Evolutionary conservation across 1,284 basidiomycete genomes (phyloP).

Genomic region (Leccinum angustisporum): DNA sequence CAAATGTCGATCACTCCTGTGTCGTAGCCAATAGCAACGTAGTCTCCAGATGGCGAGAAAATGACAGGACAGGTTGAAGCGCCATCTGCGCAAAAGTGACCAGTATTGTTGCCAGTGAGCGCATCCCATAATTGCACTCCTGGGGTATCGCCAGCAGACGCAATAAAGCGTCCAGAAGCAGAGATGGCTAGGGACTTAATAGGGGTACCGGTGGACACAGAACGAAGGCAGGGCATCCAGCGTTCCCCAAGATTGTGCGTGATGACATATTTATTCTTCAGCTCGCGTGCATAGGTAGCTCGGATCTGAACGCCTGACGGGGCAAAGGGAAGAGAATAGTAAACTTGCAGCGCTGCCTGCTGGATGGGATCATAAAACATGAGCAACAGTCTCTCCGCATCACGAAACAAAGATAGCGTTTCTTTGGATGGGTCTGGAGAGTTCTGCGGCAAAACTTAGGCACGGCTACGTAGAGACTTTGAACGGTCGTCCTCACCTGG

Average conservation of each 20-base stretch:
- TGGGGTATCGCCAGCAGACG: slow-evolving; percentile 17
- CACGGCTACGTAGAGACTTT: neutral
- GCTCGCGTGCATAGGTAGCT: slow-evolving; percentile 13
- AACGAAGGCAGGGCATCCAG: slow-evolving; percentile 19
- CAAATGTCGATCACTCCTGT: slow-evolving; percentile 22
- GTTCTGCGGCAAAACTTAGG: slow-evolving; percentile 3
- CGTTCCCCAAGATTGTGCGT: slow-evolving; percentile 14
- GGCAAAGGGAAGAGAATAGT: slow-evolving; percentile 18
- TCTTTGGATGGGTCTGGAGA: slow-evolving; percentile 8
- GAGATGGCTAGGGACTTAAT: slow-evolving; percentile 22
- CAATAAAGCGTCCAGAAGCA: slow-evolving; percentile 17
- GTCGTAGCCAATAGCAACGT: slow-evolving; percentile 21
- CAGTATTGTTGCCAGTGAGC: slow-evolving; percentile 19
- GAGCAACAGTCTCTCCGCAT: slow-evolving; percentile 26
- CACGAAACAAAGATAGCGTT: slow-evolving; percentile 13
- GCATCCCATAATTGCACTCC: slow-evolving; percentile 25
- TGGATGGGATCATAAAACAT: slow-evolving; percentile 24
- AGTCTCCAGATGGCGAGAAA: slow-evolving; percentile 25
- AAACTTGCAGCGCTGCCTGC: slow-evolving; percentile 22
- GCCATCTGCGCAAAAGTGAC: slow-evolving; percentile 11
- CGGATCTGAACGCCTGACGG: slow-evolving; percentile 18
- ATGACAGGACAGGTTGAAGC: slow-evolving; percentile 18
- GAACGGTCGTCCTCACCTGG: slow-evolving; percentile 10
- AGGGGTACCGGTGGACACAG: slow-evolving; percentile 10
- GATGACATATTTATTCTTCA: slow-evolving; percentile 16